A percentile compares a stretch with the other conserved stretches of the same genome.
Conservation (phyloP, 805 yeast genomes). For the Hanseniaspora taiwanica region DNA sequence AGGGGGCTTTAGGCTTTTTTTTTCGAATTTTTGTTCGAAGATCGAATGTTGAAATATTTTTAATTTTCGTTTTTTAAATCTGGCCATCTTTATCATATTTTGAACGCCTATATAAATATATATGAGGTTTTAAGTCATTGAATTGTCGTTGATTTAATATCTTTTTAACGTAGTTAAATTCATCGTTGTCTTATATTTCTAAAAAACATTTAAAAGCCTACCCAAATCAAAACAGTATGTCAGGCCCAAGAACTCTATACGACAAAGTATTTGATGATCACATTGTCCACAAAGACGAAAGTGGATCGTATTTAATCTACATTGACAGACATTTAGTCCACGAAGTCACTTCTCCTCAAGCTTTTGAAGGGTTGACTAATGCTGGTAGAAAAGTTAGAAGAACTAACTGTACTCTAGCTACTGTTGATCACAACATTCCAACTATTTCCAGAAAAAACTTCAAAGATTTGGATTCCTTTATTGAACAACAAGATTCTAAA, state of each 20-base stretch:
- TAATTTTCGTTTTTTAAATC: too few relatives aligned
- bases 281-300: constrained; percentile 77
- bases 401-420: constrained; percentile 83
- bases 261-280: constrained; percentile 96
- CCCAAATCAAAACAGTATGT: constrained; percentile 1
- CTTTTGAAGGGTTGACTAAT: constrained; percentile 85
- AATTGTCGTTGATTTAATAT: not conserved
- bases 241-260: constrained; percentile 61
- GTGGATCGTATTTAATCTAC: constrained; percentile 75
- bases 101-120: too few relatives aligned
- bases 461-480: constrained; percentile 63
- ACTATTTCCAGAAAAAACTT: constrained; percentile 74
- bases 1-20: too few relatives aligned
- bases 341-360: constrained; percentile 98
- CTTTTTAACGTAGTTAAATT: too few relatives aligned
- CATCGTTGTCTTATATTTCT: too few relatives aligned
- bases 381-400: constrained; percentile 88
- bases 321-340: constrained; percentile 96
- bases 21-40: too few relatives aligned
- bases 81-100: too few relatives aligned
- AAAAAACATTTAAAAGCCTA: not conserved
- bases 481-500: constrained; percentile 82
- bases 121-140: too few relatives aligned
- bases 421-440: constrained; percentile 96
- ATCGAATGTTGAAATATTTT: not conserved